A percentile compares a stretch with the other conserved stretches of the same genome.
Conservation (phyloP, 352 stramenopile genomes). For the Elongisporangium anandrum region DNA sequence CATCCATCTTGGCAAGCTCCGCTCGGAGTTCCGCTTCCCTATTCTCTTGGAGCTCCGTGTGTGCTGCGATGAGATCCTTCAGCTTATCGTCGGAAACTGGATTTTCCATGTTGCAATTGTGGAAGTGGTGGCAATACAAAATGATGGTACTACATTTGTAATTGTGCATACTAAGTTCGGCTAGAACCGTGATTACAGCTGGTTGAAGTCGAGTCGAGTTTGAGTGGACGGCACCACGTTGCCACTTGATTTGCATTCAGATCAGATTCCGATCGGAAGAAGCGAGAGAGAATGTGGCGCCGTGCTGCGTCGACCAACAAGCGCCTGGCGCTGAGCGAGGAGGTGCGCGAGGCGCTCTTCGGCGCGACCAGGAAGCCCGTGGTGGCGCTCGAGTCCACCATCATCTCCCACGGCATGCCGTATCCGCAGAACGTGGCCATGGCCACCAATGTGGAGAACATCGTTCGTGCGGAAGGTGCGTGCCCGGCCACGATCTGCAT, state of each 20-base stretch:
- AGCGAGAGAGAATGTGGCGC: slow-evolving; percentile 28
- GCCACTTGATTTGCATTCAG: background rate
- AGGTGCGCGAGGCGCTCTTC: slow-evolving; percentile 49
- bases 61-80: no score
- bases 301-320: slow-evolving; percentile 30
- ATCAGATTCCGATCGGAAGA: background rate
- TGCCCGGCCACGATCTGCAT: slow-evolving; percentile 96
- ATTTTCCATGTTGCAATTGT: no score
- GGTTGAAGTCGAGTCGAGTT: background rate
- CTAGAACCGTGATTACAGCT: background rate
- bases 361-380: slow-evolving; percentile 45
- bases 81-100: no score
- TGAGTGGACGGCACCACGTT: background rate
- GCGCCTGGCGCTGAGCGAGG: slow-evolving; percentile 41
- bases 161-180: no score
- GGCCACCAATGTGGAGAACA: slow-evolving; percentile 87
- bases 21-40: no score
- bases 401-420: slow-evolving; percentile 98
- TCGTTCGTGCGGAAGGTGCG: slow-evolving; percentile 83
- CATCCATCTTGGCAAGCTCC: background rate
- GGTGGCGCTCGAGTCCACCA: slow-evolving; percentile 98
- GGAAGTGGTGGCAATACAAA: no score
- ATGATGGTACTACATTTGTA: no score
- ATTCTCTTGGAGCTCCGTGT: no score
- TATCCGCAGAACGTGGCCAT: slow-evolving; percentile 97